Evolutionary conservation across 306 rosid species (phyloP), one percentile per base, ranked within the genome.

Genomic region (Trifolium dubium): DNA sequence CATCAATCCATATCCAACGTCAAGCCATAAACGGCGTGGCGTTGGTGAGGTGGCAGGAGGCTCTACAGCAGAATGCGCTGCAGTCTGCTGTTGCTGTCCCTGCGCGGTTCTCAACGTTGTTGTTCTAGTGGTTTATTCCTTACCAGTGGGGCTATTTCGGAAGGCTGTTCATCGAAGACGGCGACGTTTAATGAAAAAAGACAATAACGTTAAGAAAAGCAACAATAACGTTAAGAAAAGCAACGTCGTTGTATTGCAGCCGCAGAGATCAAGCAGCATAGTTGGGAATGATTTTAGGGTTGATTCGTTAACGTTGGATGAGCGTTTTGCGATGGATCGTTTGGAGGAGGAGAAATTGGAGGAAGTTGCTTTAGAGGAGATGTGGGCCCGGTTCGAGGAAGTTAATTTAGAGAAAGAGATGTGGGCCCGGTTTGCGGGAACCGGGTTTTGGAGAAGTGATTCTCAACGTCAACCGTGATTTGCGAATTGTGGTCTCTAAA

Each of bases 71-170:
- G 94, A 84, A 37, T 91, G 98, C 70, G 79, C 97, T 11, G 96
- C 92, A 2, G 83, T 93, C 7, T 88, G 88, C 31, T 93, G 98
- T 53, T 93, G 98, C 73, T 88, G 80, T 54, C 98, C 97, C 2
- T 91, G 85, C 80, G 35, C 87, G n/a, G 44, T 91, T 34, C 19
- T 93, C 78, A 72, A 93, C 62, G 40, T 89, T 12, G 54, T 86
- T 6, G 64, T 89, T 6, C 64, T 91, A 23, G 83, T 88, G 0
- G 47, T 88, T 1, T 91, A 88, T 81, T 86, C 66, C 63, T 77
- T 89, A 2, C 97, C 98, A 0, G 64, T 51, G 1, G 85, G 86
- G 1, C 73, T 93, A 0, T 82, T 86, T 34, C 80, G 37, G 34
- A 89, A 84, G 73, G 92, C 86, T 0, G 79, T 80, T 59, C 71